These are phyloP conservation scores for Meyerozyma guilliermondii DNA, from an alignment of 1,139 yeast species.

Conservation along the genomic window DNA sequence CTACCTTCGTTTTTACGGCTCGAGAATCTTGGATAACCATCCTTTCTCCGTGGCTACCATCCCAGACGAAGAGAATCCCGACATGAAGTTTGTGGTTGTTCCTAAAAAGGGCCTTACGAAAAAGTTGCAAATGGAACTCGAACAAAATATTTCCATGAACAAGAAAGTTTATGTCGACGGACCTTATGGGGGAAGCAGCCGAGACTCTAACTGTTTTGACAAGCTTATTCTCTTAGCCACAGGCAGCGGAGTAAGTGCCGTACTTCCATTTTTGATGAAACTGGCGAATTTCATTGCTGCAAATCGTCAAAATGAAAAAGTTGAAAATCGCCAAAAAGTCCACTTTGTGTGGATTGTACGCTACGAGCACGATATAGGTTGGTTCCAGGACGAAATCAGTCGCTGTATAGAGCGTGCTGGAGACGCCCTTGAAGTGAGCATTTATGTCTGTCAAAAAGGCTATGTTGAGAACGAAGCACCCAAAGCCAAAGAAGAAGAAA, in stretches of 20 bases:
- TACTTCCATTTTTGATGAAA: conserved; percentile 41
- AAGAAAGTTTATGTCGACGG: conserved; percentile 50
- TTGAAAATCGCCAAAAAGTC: conserved; percentile 21
- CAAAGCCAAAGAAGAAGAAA: not conserved
- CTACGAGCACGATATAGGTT: conserved; percentile 29
- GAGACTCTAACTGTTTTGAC: conserved; percentile 48
- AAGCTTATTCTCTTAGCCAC: conserved; percentile 39
- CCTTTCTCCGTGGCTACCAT: conserved; percentile 52
- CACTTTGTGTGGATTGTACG: conserved; percentile 49
- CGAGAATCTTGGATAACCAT: conserved; percentile 49
- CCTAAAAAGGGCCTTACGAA: conserved; percentile 51
- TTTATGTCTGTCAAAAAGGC: conserved; percentile 17
- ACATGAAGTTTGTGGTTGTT: conserved; percentile 45
- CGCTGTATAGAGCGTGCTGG: conserved; percentile 21
- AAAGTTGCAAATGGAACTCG: conserved; percentile 22
- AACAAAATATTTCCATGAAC: conserved; percentile 16
- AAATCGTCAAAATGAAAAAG: conserved; percentile 8
- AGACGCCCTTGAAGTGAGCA: conserved; percentile 20
- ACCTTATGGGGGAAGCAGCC: conserved; percentile 56
- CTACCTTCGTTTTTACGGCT: conserved; percentile 44
- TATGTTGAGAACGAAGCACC: not conserved
- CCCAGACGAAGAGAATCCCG: conserved; percentile 21
- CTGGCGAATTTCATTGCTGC: conserved; percentile 13
- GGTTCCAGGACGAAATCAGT: conserved; percentile 42
- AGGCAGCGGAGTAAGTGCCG: conserved; percentile 56